These are phyloP conservation scores for Alternaria triticina DNA, from an alignment of 2,329 filamentous ascomycete species.

Conservation along the genomic window DNA sequence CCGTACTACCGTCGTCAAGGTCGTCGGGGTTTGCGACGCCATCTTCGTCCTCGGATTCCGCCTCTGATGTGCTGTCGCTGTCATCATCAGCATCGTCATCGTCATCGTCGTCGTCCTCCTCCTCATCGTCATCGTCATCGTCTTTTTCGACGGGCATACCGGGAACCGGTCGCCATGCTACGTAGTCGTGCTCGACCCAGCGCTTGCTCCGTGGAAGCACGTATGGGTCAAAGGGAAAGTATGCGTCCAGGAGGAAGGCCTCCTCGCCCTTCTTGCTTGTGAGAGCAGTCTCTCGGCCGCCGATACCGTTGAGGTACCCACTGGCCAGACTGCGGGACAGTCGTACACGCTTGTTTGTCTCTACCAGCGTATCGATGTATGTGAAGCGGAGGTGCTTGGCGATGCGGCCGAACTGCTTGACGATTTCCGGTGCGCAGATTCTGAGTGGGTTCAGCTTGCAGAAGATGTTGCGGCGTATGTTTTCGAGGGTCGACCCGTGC, in stretches of 20 bases:
- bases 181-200: conserved; percentile 74
- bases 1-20: conserved; percentile 8
- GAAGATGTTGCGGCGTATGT: conserved; percentile 78
- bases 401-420: conserved; percentile 88
- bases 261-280: conserved; percentile 70
- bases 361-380: conserved; percentile 86
- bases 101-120: conserved; percentile 12
- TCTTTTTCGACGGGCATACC: conserved; percentile 52
- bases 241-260: conserved; percentile 85
- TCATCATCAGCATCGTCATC: conserved; percentile 4
- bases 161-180: conserved; percentile 47
- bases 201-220: conserved; percentile 83
- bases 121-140: conserved; percentile 50
- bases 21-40: neutral
- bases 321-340: conserved; percentile 72
- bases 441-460: conserved; percentile 93
- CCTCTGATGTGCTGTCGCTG: conserved; percentile 14
- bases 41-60: neutral
- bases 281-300: conserved; percentile 62
- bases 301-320: conserved; percentile 52
- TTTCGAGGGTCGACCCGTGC: conserved; percentile 75
- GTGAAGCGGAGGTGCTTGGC: conserved; percentile 85
- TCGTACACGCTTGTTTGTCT: conserved; percentile 89
- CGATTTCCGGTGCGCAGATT: conserved; percentile 88
- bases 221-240: conserved; percentile 98